phyloP scores from a whole-genome alignment of 2,329 filamentous ascomycete species.

The Trichoderma polysporum region DNA sequence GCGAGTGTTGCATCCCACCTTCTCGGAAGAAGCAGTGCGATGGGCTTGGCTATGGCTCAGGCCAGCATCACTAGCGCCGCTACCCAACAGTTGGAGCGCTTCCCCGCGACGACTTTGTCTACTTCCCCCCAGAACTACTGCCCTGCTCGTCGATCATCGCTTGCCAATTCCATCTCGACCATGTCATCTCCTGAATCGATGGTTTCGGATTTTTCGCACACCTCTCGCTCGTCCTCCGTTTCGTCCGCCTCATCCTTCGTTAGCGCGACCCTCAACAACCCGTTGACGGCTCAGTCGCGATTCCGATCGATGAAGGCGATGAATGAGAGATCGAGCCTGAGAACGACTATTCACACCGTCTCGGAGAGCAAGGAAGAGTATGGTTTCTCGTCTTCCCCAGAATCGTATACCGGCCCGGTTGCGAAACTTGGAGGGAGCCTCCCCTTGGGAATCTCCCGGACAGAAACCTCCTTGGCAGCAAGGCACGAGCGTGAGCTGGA shows the following conservation, averaged over 20 bases:
- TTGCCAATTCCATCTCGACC: slow-evolving; percentile 62
- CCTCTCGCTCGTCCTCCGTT: slow-evolving; percentile 64
- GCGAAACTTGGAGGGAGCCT: slow-evolving; percentile 52
- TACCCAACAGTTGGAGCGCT: slow-evolving; percentile 53
- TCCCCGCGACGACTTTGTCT: slow-evolving; percentile 45
- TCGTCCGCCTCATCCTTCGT: slow-evolving; percentile 61
- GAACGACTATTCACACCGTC: slow-evolving; percentile 55
- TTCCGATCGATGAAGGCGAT: slow-evolving; percentile 60
- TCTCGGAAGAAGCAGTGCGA: slow-evolving; percentile 52
- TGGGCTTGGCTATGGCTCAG: slow-evolving; percentile 61
- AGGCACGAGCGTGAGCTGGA: slow-evolving; percentile 50
- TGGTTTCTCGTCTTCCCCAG: slow-evolving; percentile 54
- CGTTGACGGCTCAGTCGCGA: slow-evolving; percentile 60
- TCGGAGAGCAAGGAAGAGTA: slow-evolving; percentile 56
- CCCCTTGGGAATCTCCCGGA: slow-evolving; percentile 39
- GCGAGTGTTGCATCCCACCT: slow-evolving; percentile 54
- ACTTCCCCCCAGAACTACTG: slow-evolving; percentile 54
- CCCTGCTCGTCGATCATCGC: slow-evolving; percentile 58
- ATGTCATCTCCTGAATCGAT: slow-evolving; percentile 67
- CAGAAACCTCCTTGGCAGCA: slow-evolving; percentile 44
- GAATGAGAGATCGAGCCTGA: slow-evolving; percentile 55
- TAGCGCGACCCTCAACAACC: slow-evolving; percentile 56
- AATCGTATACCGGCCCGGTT: slow-evolving; percentile 55
- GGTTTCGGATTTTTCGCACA: slow-evolving; percentile 61
- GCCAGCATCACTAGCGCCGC: slow-evolving; percentile 46